These are phyloP conservation scores for Cucurbita ficifolia DNA, from an alignment of 306 rosid genomes.

Conservation along the genomic window DNA sequence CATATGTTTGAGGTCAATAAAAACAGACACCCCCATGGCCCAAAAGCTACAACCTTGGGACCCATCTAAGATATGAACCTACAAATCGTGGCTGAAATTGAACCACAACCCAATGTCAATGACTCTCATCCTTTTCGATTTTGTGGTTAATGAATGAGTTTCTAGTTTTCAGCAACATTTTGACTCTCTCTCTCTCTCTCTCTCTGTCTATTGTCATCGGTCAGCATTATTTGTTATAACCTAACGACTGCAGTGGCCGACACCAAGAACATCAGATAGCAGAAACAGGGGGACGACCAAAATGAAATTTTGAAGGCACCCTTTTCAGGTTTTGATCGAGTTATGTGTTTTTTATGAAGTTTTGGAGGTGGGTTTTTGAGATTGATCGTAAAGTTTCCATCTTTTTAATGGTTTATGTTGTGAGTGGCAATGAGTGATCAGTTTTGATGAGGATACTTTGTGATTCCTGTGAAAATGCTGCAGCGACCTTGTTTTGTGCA, in stretches of 20 bases:
- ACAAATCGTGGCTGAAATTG: no score
- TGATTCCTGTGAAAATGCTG: slow-evolving; percentile 94
- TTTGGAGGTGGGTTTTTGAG: not conserved
- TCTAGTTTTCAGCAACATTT: not conserved
- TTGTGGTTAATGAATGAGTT: not conserved
- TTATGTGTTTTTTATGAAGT: not conserved
- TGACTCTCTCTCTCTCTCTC: not conserved
- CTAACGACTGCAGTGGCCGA: not conserved
- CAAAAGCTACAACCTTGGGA: no score
- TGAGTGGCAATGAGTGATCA: slow-evolving; percentile 53
- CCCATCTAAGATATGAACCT: no score
- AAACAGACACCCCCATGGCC: no score
- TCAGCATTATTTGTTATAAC: not conserved
- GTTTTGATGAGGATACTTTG: slow-evolving; percentile 84
- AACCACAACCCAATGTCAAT: not conserved
- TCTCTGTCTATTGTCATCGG: not conserved
- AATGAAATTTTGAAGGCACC: not conserved
- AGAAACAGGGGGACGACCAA: not conserved
- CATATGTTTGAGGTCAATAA: no score
- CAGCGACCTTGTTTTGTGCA: slow-evolving; percentile 91
- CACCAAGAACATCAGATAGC: not conserved
- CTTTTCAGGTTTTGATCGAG: not conserved
- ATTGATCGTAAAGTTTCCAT: not conserved
- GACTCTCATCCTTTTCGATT: not conserved
- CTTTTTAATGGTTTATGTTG: slow-evolving; percentile 12